Conservation (phyloP, 2,329 filamentous ascomycete genomes). For the Dactylellina cionopaga region DNA sequence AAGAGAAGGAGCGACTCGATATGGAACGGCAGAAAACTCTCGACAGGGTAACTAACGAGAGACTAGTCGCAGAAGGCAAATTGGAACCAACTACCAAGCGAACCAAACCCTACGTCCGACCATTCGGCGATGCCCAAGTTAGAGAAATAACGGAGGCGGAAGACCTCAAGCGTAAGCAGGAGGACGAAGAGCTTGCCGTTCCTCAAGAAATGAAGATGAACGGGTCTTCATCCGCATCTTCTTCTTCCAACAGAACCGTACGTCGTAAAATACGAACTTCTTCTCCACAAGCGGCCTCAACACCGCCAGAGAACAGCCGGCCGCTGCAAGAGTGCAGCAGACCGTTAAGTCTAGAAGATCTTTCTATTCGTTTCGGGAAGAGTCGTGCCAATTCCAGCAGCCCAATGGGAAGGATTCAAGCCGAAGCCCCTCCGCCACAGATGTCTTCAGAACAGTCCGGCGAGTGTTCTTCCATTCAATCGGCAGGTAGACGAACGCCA, state of each 20-base stretch:
- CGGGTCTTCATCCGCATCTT: too few species aligned
- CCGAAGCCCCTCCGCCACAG: too few species aligned
- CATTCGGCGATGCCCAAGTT: conserved; percentile 2
- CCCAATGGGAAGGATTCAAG: background rate
- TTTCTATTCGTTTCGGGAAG: background rate
- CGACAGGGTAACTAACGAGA: conserved; percentile 61
- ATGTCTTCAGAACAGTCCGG: background rate
- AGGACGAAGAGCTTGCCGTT: background rate
- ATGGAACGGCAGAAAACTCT: conserved; percentile 70
- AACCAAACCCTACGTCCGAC: background rate
- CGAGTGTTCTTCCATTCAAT: background rate
- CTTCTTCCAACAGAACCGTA: too few species aligned
- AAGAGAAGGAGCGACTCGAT: conserved; percentile 63
- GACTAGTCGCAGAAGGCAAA: conserved; percentile 28
- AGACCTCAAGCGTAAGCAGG: background rate
- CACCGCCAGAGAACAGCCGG: background rate
- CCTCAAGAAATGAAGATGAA: too few species aligned
- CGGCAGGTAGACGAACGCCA: background rate
- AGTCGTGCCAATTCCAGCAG: too few species aligned
- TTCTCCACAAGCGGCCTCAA: too few species aligned
- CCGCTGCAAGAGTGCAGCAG: background rate
- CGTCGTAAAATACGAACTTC: too few species aligned
- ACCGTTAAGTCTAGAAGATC: background rate
- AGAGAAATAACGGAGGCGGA: background rate
- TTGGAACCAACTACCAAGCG: background rate